phyloP scores from a whole-genome alignment of 192 early-diverging fungal species.

The Podila horticola region DNA sequence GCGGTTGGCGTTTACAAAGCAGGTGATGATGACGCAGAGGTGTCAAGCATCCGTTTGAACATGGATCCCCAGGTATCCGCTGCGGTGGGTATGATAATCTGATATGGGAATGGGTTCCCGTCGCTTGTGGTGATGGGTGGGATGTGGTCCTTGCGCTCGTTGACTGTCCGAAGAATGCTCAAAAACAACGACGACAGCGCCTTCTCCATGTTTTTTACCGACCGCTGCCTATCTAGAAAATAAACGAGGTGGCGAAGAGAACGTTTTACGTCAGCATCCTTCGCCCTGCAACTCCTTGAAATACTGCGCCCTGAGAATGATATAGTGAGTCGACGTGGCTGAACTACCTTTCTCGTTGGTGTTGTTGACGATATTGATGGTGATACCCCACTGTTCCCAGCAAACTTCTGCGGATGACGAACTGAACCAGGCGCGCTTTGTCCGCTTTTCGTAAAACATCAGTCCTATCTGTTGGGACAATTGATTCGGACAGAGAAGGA shows the following conservation, averaged over 20 bases:
- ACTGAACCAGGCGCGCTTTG: constrained; percentile 69
- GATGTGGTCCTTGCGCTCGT: constrained; percentile 73
- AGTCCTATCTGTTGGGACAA: constrained; percentile 57
- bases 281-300: background rate
- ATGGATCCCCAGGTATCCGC: constrained; percentile 66
- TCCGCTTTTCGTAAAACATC: constrained; percentile 68
- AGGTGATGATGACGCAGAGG: constrained; percentile 44
- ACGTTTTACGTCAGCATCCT: background rate
- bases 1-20: background rate
- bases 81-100: constrained; percentile 63
- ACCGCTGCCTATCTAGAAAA: constrained; percentile 55
- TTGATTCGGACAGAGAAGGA: background rate
- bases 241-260: background rate
- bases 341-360: constrained; percentile 59
- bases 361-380: constrained; percentile 57
- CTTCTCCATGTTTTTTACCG: constrained; percentile 55
- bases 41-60: constrained; percentile 64
- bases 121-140: constrained; percentile 69
- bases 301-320: background rate
- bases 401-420: constrained; percentile 65
- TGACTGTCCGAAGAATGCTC: constrained; percentile 63
- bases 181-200: constrained; percentile 58
- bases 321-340: background rate
- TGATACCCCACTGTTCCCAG: constrained; percentile 73
- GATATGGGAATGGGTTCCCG: constrained; percentile 70